A percentile compares a stretch with the other conserved stretches of the same genome.
Evolutionary conservation across 176 grass and related monocot genomes (phyloP).

Genomic region (Alopecurus myosuroides): DNA sequence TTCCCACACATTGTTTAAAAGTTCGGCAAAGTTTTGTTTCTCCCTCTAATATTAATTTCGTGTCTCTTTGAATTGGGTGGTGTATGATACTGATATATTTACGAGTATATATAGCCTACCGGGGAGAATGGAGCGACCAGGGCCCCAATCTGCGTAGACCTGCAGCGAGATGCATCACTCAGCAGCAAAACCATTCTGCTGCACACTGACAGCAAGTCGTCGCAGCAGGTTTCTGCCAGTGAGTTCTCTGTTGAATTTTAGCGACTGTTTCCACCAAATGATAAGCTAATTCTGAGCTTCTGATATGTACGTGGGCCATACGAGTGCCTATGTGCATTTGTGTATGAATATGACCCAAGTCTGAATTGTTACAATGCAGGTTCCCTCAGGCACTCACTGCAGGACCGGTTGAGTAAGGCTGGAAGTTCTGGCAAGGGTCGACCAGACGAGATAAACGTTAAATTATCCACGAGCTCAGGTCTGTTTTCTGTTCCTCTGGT

Average conservation of each 20-base stretch:
- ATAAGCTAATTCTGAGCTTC: not conserved
- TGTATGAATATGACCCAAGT: not conserved
- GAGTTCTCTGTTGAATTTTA: constrained; percentile 18
- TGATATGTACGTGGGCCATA: not conserved
- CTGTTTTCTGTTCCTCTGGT: not conserved
- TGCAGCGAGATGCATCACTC: constrained; percentile 65
- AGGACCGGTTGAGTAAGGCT: constrained; percentile 70
- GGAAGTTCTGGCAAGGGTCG: constrained; percentile 33
- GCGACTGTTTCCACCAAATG: not conserved
- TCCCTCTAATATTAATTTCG: too few species aligned
- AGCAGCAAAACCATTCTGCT: constrained; percentile 62
- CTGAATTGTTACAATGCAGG: constrained; percentile 36
- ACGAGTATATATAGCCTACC: constrained; percentile 59
- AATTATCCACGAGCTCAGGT: constrained; percentile 76
- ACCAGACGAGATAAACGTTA: constrained; percentile 63
- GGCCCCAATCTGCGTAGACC: constrained; percentile 58
- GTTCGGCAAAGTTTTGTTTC: not conserved
- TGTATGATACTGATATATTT: not conserved
- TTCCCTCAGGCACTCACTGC: constrained; percentile 81
- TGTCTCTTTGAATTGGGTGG: not conserved
- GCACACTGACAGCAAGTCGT: constrained; percentile 76
- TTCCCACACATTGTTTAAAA: not conserved
- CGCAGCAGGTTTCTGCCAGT: constrained; percentile 86
- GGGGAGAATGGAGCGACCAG: constrained; percentile 91
- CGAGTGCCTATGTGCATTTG: not conserved